Conservation (phyloP, 2,329 filamentous ascomycete genomes). For the Alternaria incomplexa region DNA sequence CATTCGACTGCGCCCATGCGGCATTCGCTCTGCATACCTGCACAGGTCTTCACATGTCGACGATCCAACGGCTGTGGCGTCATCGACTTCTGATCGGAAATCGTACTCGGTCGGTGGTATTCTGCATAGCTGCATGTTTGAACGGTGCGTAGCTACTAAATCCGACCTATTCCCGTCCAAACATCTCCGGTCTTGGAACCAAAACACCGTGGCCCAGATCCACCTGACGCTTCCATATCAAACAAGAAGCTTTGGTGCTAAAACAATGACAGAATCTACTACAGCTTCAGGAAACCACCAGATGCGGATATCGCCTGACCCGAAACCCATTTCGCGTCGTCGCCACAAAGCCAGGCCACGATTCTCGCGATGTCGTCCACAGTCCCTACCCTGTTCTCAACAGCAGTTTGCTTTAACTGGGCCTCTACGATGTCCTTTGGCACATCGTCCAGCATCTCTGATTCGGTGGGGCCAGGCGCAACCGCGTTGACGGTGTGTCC, state of each 20-base stretch:
- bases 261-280: conserved; percentile 18
- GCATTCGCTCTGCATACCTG: not conserved
- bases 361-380: conserved; percentile 62
- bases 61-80: not conserved
- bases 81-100: not conserved
- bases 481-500: conserved; percentile 68
- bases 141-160: not conserved
- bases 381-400: conserved; percentile 59
- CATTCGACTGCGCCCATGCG: not conserved
- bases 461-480: conserved; percentile 65
- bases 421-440: conserved; percentile 56
- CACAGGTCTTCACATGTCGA: not conserved
- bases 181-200: conserved; percentile 38
- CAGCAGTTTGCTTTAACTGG: conserved; percentile 59
- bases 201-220: conserved; percentile 17
- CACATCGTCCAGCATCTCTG: conserved; percentile 63
- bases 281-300: conserved; percentile 54
- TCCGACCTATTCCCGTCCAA: conserved; percentile 27
- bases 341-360: conserved; percentile 61
- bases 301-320: conserved; percentile 64
- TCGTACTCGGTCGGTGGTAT: not conserved
- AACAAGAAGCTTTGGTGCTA: conserved; percentile 14
- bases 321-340: conserved; percentile 51
- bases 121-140: conserved; percentile 7
- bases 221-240: conserved; percentile 9